A percentile compares a stretch with the other conserved stretches of the same genome.
phyloP scores from a whole-genome alignment of 2,329 filamentous ascomycete genomes.

The Ceratocystis alfenasii region DNA sequence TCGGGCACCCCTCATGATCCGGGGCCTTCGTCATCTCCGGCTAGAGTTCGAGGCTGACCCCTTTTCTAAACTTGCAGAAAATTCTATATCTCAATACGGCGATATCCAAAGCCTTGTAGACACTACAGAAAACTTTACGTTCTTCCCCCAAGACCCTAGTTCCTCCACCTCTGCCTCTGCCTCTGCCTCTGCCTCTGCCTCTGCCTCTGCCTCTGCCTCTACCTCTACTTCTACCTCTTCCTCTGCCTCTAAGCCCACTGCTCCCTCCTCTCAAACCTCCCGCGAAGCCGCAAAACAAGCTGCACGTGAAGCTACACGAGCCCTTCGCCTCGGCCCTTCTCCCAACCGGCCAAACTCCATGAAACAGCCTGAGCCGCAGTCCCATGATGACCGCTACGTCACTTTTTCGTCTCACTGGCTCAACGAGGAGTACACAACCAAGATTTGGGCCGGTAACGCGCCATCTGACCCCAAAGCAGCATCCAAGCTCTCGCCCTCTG shows the following conservation, averaged over 20 bases:
- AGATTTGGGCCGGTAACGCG: constrained; percentile 27
- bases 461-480: constrained; percentile 22
- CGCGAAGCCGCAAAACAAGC: constrained; percentile 21
- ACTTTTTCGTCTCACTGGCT: constrained; percentile 25
- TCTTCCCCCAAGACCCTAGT: constrained; percentile 31
- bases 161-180: constrained; percentile 22
- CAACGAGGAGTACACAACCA: constrained; percentile 27
- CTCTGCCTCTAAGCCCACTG: background rate
- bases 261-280: background rate
- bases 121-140: constrained; percentile 35
- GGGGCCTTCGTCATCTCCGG: constrained; percentile 41
- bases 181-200: constrained; percentile 23
- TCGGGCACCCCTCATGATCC: constrained; percentile 35
- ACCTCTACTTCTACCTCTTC: constrained; percentile 23
- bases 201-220: constrained; percentile 21
- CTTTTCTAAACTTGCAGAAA: constrained; percentile 25
- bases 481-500: constrained; percentile 15
- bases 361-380: constrained; percentile 11
- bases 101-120: constrained; percentile 36
- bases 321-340: constrained; percentile 21
- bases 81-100: constrained; percentile 28
- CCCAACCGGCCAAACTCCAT: constrained; percentile 6
- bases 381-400: constrained; percentile 18
- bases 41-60: constrained; percentile 44
- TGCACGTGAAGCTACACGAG: constrained; percentile 13